Percentiles rank a stretch among this genome's conserved stretches.
Conservation (phyloP, 2,329 filamentous ascomycete species). For the Sarocladiaceae sp. region DNA sequence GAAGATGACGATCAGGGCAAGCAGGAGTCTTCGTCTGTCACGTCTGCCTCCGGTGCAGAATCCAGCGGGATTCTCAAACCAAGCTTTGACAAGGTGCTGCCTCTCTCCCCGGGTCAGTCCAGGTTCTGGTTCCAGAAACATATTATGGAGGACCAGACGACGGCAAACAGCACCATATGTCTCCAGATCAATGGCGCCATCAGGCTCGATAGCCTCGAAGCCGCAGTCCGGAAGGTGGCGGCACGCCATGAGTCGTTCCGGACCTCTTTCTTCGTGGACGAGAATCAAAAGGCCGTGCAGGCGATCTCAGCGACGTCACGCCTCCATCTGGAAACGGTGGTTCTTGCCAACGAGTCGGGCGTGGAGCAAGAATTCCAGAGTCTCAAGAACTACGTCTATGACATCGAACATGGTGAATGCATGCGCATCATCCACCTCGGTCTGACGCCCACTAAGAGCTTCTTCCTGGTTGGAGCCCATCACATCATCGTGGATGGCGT, state of each 20-base stretch:
- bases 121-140: background rate
- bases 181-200: background rate
- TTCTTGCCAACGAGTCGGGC: background rate
- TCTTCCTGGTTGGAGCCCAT: conserved; percentile 40
- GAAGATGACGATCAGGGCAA: no score
- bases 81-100: background rate
- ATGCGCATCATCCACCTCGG: conserved; percentile 31
- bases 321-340: background rate
- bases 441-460: conserved; percentile 27
- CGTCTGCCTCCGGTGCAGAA: background rate
- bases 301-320: background rate
- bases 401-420: conserved; percentile 31
- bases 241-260: background rate
- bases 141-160: background rate
- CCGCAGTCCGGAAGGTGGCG: background rate
- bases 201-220: background rate
- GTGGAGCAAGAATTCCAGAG: conserved; percentile 22
- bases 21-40: background rate
- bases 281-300: background rate
- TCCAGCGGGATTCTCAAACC: background rate
- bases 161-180: background rate
- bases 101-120: background rate
- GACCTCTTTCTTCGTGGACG: background rate
- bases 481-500: conserved; percentile 49
- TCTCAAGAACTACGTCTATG: conserved; percentile 26